A percentile compares a stretch with the other conserved stretches of the same genome.
These are phyloP conservation scores for Fomitopsis pulvina DNA, from an alignment of 768 basidiomycete genomes.

Conservation along the genomic window DNA sequence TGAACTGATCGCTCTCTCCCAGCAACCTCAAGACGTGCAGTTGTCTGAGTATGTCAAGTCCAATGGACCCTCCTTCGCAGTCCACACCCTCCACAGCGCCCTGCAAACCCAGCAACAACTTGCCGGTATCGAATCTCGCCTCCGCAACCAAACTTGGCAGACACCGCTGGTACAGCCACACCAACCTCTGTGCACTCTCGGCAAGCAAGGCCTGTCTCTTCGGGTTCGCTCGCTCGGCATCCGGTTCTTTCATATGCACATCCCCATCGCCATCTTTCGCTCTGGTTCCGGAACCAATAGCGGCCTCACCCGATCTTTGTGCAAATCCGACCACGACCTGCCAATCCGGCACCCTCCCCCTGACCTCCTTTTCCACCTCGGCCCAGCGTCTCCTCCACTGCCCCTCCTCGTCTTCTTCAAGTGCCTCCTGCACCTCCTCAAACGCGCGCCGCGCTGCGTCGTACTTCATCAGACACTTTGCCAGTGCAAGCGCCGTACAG, in stretches of 20 bases:
- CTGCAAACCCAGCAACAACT: constrained; percentile 52
- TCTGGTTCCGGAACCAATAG: not conserved
- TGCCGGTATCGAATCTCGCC: constrained; percentile 81
- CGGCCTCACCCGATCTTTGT: constrained; percentile 21
- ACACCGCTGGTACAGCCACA: constrained; percentile 81
- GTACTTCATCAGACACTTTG: constrained; percentile 72
- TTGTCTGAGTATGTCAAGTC: constrained; percentile 55
- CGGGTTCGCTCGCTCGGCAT: constrained; percentile 15
- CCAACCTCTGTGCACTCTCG: constrained; percentile 72
- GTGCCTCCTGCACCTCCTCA: constrained; percentile 47
- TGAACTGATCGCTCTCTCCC: constrained; percentile 73
- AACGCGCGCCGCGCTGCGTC: constrained; percentile 47
- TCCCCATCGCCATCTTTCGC: not conserved
- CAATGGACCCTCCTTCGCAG: constrained; percentile 13
- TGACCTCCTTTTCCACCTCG: constrained; percentile 72
- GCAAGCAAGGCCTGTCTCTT: constrained; percentile 56
- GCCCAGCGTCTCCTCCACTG: constrained; percentile 62
- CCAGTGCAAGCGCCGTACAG: constrained; percentile 71
- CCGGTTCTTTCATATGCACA: not conserved
- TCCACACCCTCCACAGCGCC: constrained; percentile 11
- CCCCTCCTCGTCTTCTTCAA: constrained; percentile 36
- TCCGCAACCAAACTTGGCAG: constrained; percentile 72
- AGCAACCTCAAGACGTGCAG: constrained; percentile 74
- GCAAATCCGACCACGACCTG: constrained; percentile 81
- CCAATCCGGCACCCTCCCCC: constrained; percentile 78